phyloP scores from a whole-genome alignment of 2,329 filamentous ascomycete genomes.

The Beauveria bassiana region DNA sequence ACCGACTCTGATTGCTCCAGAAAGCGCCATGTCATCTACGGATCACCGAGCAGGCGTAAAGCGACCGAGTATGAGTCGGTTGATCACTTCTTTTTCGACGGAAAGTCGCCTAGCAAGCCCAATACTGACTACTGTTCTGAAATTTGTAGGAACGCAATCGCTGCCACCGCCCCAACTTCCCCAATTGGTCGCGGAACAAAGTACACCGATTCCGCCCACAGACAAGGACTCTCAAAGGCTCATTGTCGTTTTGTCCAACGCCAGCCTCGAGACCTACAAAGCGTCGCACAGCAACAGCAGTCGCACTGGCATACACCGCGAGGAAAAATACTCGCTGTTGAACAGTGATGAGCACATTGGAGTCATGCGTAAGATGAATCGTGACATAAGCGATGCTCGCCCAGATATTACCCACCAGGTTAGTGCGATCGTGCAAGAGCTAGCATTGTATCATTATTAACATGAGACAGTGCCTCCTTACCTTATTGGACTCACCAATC shows the following conservation, averaged over 20 bases:
- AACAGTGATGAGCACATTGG: slow-evolving; percentile 99
- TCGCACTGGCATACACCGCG: slow-evolving; percentile 58
- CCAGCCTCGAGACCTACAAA: slow-evolving; percentile 95
- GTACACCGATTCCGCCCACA: slow-evolving; percentile 69
- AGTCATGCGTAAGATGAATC: slow-evolving; percentile 98
- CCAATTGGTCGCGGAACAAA: slow-evolving; percentile 88
- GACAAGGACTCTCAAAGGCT: slow-evolving; percentile 89
- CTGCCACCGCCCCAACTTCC: slow-evolving; percentile 86
- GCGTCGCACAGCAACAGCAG: slow-evolving; percentile 65
- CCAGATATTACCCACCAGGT: slow-evolving; percentile 99
- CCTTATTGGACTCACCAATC: slow-evolving; percentile 92
- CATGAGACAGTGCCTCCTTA: slow-evolving; percentile 73
- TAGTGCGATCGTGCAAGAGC: slow-evolving; percentile 24
- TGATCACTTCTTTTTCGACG: background rate
- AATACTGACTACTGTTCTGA: background rate
- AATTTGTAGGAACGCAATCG: slow-evolving; percentile 72
- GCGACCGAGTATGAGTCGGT: slow-evolving; percentile 32
- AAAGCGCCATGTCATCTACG: slow-evolving; percentile 29
- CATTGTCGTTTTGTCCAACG: slow-evolving; percentile 94
- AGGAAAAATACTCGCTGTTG: slow-evolving; percentile 94
- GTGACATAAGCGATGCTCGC: slow-evolving; percentile 94
- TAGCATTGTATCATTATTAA: background rate
- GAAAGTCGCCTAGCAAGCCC: background rate
- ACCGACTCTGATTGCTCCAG: background rate
- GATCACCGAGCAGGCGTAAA: slow-evolving; percentile 35